These are phyloP conservation scores for Leptographium lundbergii DNA, from an alignment of 2,329 filamentous ascomycete genomes.

Conservation along the genomic window DNA sequence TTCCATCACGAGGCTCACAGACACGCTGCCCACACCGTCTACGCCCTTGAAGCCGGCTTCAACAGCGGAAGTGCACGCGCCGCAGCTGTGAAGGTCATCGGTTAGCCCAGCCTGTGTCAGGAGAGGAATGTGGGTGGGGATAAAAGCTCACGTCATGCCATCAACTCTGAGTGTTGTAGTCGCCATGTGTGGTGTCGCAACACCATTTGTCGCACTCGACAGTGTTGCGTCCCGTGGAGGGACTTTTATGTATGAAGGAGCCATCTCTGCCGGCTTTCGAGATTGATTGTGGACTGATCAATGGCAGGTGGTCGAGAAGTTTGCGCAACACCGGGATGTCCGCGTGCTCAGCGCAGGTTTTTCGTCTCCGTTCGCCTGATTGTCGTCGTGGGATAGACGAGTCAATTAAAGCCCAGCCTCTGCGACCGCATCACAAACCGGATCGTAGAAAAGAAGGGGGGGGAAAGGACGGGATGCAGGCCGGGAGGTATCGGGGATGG, in stretches of 20 bases:
- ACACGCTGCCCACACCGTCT: slow-evolving; percentile 71
- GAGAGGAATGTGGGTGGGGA: neutral
- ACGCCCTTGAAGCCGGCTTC: slow-evolving; percentile 80
- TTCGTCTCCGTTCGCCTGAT: no score
- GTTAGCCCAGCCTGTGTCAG: slow-evolving; percentile 16
- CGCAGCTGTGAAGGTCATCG: slow-evolving; percentile 45
- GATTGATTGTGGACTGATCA: neutral
- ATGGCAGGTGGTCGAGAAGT: neutral
- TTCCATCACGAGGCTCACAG: slow-evolving; percentile 89
- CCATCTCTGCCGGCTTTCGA: slow-evolving; percentile 25
- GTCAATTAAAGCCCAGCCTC: no score
- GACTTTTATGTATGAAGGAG: slow-evolving; percentile 35
- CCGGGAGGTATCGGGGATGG: neutral
- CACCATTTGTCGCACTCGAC: slow-evolving; percentile 18
- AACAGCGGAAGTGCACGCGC: slow-evolving; percentile 89
- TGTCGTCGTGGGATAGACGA: no score
- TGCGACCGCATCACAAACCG: neutral
- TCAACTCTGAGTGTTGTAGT: slow-evolving; percentile 85
- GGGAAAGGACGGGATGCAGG: neutral
- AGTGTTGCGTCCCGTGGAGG: slow-evolving; percentile 25
- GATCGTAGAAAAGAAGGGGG: neutral
- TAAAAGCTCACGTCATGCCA: slow-evolving; percentile 59
- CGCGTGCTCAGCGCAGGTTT: neutral
- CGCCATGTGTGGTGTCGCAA: slow-evolving; percentile 53
- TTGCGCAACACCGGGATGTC: neutral